phyloP scores from a whole-genome alignment of 2,329 filamentous ascomycete species.

The Lasiodiplodia sp. region DNA sequence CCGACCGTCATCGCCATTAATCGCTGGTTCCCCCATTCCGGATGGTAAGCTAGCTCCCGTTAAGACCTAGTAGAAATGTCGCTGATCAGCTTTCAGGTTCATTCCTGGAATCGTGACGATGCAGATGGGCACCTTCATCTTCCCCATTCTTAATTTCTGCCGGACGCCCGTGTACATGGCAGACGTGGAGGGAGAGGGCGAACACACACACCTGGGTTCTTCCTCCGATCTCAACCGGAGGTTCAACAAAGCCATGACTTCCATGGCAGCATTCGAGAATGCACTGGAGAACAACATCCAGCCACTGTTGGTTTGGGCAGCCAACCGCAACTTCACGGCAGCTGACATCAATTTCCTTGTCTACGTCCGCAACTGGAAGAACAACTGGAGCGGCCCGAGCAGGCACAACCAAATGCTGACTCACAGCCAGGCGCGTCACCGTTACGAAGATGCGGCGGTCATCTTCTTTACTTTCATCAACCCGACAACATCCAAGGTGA shows the following conservation, averaged over 20 bases:
- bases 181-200: neutral
- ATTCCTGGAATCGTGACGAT: slow-evolving; percentile 68
- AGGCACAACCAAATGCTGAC: slow-evolving; percentile 32
- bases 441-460: slow-evolving; percentile 65
- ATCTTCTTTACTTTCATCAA: slow-evolving; percentile 70
- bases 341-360: slow-evolving; percentile 75
- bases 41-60: slow-evolving; percentile 59
- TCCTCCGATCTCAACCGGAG: neutral
- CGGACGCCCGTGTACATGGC: slow-evolving; percentile 42
- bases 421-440: slow-evolving; percentile 41
- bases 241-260: slow-evolving; percentile 5
- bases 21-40: slow-evolving; percentile 64
- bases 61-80: too few relatives aligned
- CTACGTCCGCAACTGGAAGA: slow-evolving; percentile 64
- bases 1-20: slow-evolving; percentile 62
- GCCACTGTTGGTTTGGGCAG: slow-evolving; percentile 69
- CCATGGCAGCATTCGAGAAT: slow-evolving; percentile 68
- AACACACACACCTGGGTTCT: neutral
- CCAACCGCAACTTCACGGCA: slow-evolving; percentile 71
- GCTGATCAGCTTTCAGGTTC: slow-evolving; percentile 41
- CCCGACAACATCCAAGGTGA: slow-evolving; percentile 68
- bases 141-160: slow-evolving; percentile 66
- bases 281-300: slow-evolving; percentile 66
- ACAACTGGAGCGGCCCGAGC: slow-evolving; percentile 37
- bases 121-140: slow-evolving; percentile 69